These are phyloP conservation scores for Penicillium sp. DNA, from an alignment of 2,329 filamentous ascomycete genomes.

Conservation along the genomic window DNA sequence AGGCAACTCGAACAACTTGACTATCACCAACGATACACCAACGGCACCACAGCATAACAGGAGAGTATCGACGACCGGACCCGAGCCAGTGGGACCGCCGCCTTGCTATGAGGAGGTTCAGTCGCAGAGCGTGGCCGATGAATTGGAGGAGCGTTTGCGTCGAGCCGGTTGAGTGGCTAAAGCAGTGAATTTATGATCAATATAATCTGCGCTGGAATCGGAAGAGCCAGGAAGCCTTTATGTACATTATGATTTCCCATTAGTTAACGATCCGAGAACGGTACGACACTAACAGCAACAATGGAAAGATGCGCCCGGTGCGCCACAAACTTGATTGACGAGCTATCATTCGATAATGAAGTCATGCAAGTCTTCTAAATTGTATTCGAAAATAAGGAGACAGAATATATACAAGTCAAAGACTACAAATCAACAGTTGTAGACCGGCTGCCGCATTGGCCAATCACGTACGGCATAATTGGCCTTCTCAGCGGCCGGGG, in stretches of 20 bases:
- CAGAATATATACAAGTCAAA: background rate
- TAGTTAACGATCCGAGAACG: conserved; percentile 9
- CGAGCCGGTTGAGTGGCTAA: conserved; percentile 23
- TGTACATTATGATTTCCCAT: conserved; percentile 18
- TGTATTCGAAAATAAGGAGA: background rate
- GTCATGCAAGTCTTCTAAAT: background rate
- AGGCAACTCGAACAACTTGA: conserved; percentile 30
- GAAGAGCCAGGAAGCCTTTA: conserved; percentile 4
- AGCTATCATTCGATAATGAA: background rate
- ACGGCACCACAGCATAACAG: conserved; percentile 18
- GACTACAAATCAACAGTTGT: background rate
- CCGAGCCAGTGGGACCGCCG: conserved; percentile 66
- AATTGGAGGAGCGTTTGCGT: conserved; percentile 58
- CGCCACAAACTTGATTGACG: background rate
- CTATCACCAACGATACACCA: conserved; percentile 7
- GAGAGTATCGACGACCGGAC: conserved; percentile 24
- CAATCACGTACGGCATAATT: conserved; percentile 43
- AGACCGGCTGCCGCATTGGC: conserved; percentile 14
- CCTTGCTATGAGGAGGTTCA: conserved; percentile 91
- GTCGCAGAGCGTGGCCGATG: conserved; percentile 69
- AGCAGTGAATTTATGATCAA: background rate
- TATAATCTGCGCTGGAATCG: background rate
- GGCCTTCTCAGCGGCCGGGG: conserved; percentile 35
- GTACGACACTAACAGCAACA: conserved; percentile 6
- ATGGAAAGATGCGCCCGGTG: conserved; percentile 1